These are phyloP conservation scores for Hanseniaspora occidentalis DNA, from an alignment of 805 yeast species.

Conservation along the genomic window DNA sequence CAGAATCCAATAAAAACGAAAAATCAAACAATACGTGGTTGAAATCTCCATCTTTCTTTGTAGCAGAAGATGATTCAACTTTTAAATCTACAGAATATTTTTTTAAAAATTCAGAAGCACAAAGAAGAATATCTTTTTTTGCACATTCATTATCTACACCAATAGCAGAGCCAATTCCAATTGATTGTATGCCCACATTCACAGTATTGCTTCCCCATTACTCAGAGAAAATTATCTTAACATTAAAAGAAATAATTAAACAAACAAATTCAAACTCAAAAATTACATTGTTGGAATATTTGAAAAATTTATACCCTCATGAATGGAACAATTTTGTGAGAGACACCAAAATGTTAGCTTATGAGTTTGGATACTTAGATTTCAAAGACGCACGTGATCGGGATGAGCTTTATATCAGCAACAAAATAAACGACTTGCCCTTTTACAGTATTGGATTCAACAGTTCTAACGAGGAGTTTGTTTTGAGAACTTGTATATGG, in stretches of 20 bases:
- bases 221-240: conserved; percentile 65
- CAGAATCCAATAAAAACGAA: conserved; percentile 23
- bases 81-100: conserved; percentile 41
- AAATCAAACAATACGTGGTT: conserved; percentile 25
- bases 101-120: conserved; percentile 61
- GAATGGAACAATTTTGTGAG: conserved; percentile 78
- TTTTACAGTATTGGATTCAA: conserved; percentile 63
- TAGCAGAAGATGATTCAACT: conserved; percentile 70
- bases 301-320: conserved; percentile 53
- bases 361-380: conserved; percentile 33
- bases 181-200: conserved; percentile 64
- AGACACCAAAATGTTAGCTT: conserved; percentile 56
- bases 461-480: conserved; percentile 47
- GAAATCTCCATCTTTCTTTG: conserved; percentile 66
- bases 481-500: conserved; percentile 73
- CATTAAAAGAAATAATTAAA: conserved; percentile 66
- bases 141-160: conserved; percentile 86
- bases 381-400: conserved; percentile 8
- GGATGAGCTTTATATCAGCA: conserved; percentile 19
- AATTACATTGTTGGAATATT: conserved; percentile 67
- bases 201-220: conserved; percentile 82
- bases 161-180: conserved; percentile 58
- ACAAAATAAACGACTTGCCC: conserved; percentile 50
- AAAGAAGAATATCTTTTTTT: conserved; percentile 72
- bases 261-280: conserved; percentile 46